Conservation (phyloP, 352 stramenopile genomes). For the Thalassiosira mediterranea region DNA sequence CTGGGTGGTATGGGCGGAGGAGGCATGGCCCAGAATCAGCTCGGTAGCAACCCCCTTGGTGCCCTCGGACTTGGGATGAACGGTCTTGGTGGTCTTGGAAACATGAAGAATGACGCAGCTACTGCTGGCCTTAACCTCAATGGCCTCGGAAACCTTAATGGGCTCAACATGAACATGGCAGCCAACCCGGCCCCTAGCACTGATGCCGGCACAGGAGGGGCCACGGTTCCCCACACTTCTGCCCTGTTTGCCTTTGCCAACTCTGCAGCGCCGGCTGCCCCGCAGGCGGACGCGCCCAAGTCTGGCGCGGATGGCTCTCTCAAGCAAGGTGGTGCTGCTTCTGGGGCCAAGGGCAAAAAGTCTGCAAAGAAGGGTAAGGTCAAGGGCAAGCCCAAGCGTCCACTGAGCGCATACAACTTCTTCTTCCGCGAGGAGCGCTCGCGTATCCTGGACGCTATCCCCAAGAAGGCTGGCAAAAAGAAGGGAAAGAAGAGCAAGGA, state of each 20-base stretch:
- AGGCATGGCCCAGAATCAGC: constrained; percentile 2
- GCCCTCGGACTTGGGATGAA: constrained; percentile 6
- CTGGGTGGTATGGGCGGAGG: neutral
- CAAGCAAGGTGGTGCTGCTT: neutral
- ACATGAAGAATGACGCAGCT: too few relatives aligned
- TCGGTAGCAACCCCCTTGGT: neutral
- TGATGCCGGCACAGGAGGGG: neutral
- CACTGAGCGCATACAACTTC: constrained; percentile 78
- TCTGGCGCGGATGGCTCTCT: neutral
- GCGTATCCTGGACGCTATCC: constrained; percentile 54
- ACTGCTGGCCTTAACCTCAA: too few relatives aligned
- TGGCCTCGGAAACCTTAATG: neutral
- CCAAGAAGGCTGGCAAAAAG: constrained; percentile 10
- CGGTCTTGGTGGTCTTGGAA: neutral
- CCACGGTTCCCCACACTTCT: neutral
- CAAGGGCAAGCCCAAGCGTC: constrained; percentile 68
- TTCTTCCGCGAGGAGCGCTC: constrained; percentile 76
- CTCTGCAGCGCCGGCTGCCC: neutral
- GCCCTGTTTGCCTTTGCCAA: constrained; percentile 7
- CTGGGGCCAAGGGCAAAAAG: constrained; percentile 36
- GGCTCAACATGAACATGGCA: neutral
- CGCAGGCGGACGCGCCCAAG: neutral
- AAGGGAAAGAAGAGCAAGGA: constrained; percentile 32
- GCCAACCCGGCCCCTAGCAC: neutral
- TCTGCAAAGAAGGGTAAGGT: constrained; percentile 53